A percentile compares a stretch with the other conserved stretches of the same genome.
These are phyloP conservation scores for Penicillium steckii DNA, from an alignment of 495 filamentous ascomycete species.

Conservation along the genomic window DNA sequence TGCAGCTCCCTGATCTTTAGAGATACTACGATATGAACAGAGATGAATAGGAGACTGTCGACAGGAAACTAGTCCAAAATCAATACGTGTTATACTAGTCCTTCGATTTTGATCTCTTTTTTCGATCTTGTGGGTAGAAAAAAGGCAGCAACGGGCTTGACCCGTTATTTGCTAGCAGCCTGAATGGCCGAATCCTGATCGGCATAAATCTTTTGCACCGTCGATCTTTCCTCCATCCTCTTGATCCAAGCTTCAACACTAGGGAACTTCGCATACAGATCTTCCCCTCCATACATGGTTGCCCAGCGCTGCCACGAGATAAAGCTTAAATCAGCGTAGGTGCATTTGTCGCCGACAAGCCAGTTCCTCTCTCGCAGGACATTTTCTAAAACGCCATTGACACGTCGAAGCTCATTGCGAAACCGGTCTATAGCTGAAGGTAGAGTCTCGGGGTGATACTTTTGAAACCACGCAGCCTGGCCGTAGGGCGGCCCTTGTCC, in stretches of 20 bases:
- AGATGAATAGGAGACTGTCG: too few relatives aligned
- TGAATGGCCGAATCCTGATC: not conserved
- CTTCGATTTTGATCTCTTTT: too few relatives aligned
- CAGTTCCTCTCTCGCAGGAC: conserved; percentile 44
- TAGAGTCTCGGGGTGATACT: conserved; percentile 51
- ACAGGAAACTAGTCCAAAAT: too few relatives aligned
- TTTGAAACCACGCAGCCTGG: conserved; percentile 48
- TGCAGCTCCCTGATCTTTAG: too few relatives aligned
- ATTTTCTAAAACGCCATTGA: conserved; percentile 52
- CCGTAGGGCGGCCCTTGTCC: conserved; percentile 64
- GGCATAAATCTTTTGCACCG: not conserved
- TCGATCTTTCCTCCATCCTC: not conserved
- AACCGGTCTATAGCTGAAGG: conserved; percentile 54
- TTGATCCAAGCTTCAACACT: conserved; percentile 28
- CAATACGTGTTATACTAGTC: too few relatives aligned
- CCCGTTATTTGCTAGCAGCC: too few relatives aligned
- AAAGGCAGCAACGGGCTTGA: too few relatives aligned
- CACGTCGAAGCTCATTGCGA: conserved; percentile 52
- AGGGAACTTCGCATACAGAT: conserved; percentile 4
- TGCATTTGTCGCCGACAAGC: conserved; percentile 53
- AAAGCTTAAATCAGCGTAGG: conserved; percentile 51
- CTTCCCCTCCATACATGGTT: not conserved
- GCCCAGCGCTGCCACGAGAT: conserved; percentile 38
- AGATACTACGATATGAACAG: too few relatives aligned
- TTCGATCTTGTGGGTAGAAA: too few relatives aligned